Base-by-base conservation (phyloP, 495 filamentous ascomycete genomes). In the Penicillium paxilli region DNA sequence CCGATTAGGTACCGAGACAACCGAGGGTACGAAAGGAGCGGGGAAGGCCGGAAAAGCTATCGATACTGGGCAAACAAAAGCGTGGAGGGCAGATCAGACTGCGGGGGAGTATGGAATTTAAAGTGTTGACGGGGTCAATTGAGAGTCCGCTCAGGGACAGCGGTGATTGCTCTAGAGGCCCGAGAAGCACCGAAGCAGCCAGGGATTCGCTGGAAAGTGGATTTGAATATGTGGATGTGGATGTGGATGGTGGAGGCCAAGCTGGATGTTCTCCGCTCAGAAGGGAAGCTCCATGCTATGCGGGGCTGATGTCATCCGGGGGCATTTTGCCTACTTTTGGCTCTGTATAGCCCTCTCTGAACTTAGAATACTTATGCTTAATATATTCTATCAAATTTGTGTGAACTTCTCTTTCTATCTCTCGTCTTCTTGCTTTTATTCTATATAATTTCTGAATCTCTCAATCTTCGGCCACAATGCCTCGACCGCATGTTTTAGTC, bases 261-360 rank as follows among this genome's bases (percentile, higher is more conserved):
- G n/a, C n/a, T n/a, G 40, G 40, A 49, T 16, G 16, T 2, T 19
- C 16, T 19, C n/a, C 35, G 49, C 60, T 60, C 24, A 49, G 49
- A 66, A 64, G 55, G 64, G 64, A 65, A 67, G 62, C 62, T 67
- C 42, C 23, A 65, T 57, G 58, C 51, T 60, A 49, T 46, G 50
- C 50, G 60, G 20, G 32, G 49, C 57, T 65, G 64, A 65, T 65
- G 58, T 64, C 61, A 67, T 64, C 16, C 47, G 14, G 35, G 26
- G 17, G 40, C 19, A 42, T 42, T 42, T 23, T 32, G 30, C 30
- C 30, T 32, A 12, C 30, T 46, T 35, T 3, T 16, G 12, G 19
- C 22, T 24, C 6, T 20, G 7, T 14, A 16, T 22, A 37, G n/a
- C 1, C 2, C 8, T 22, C 3, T 23, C n/a, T n/a, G n/a, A n/a